These are phyloP conservation scores for Cystobasidium ongulense DNA, from an alignment of 768 basidiomycete genomes.

Conservation along the genomic window DNA sequence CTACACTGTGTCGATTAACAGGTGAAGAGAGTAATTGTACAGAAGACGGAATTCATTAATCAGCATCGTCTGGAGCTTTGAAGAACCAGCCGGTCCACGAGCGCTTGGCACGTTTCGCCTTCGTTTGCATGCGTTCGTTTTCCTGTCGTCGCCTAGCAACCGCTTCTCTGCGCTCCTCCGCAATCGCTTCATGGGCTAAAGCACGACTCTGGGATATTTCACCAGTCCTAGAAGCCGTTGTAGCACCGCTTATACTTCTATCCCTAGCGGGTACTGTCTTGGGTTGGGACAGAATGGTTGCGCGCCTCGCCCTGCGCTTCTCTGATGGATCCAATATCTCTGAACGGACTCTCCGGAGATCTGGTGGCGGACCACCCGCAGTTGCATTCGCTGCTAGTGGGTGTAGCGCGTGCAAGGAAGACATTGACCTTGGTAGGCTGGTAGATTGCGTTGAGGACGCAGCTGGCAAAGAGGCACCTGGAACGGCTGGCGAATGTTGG, in stretches of 20 bases:
- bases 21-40: not conserved
- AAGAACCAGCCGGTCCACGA: not conserved
- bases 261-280: not conserved
- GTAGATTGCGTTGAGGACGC: not conserved
- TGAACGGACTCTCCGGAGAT: constrained; percentile 10
- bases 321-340: constrained; percentile 21
- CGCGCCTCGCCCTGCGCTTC: not conserved
- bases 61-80: constrained; percentile 15
- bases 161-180: constrained; percentile 11
- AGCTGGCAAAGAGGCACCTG: not conserved
- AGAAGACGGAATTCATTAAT: not conserved
- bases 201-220: constrained; percentile 20
- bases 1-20: not conserved
- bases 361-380: not conserved
- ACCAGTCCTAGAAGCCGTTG: not conserved
- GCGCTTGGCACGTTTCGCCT: not conserved
- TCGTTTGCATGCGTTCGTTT: not conserved
- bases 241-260: not conserved
- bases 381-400: not conserved
- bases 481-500: not conserved
- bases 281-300: not conserved
- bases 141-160: not conserved
- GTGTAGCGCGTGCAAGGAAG: not conserved
- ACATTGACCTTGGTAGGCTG: not conserved
- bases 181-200: constrained; percentile 19